Conservation (phyloP, 768 basidiomycete genomes). For the Strobilomyces confusus region DNA sequence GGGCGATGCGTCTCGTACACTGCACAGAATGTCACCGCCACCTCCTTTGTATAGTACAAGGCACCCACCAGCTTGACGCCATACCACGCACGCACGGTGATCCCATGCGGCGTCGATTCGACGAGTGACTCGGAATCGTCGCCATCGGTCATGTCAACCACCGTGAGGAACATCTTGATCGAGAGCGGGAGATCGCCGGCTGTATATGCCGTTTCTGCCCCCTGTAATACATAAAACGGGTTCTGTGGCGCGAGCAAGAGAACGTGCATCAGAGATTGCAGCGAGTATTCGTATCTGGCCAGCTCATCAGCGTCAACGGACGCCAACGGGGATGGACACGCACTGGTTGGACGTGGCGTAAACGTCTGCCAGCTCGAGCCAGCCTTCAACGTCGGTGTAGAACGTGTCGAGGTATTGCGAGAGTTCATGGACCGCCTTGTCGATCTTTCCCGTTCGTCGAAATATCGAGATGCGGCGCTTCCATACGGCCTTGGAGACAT, state of each 20-base stretch:
- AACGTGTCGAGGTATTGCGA: slow-evolving; percentile 77
- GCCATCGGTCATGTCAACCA: slow-evolving; percentile 71
- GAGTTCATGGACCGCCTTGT: slow-evolving; percentile 69
- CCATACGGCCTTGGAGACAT: slow-evolving; percentile 51
- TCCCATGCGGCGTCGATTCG: slow-evolving; percentile 46
- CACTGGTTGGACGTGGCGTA: slow-evolving; percentile 75
- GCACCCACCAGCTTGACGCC: slow-evolving; percentile 73
- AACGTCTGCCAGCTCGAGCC: slow-evolving; percentile 82
- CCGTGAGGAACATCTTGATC: slow-evolving; percentile 73
- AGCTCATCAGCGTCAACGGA: background rate
- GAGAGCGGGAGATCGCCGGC: slow-evolving; percentile 70
- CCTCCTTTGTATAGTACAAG: background rate
- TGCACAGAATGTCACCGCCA: slow-evolving; percentile 24
- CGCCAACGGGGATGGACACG: slow-evolving; percentile 23
- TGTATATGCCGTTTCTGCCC: slow-evolving; percentile 86
- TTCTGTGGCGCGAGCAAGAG: slow-evolving; percentile 83
- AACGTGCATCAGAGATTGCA: slow-evolving; percentile 77
- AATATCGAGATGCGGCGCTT: slow-evolving; percentile 79
- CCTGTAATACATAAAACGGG: slow-evolving; percentile 77
- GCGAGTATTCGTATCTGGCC: slow-evolving; percentile 63
- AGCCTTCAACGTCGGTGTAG: slow-evolving; percentile 84
- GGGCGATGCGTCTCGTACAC: slow-evolving; percentile 58
- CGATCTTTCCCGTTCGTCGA: slow-evolving; percentile 54
- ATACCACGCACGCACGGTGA: slow-evolving; percentile 74
- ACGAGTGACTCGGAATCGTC: slow-evolving; percentile 48